Conservation (phyloP, 208 protist genomes). For the Crithidia brevicula region DNA sequence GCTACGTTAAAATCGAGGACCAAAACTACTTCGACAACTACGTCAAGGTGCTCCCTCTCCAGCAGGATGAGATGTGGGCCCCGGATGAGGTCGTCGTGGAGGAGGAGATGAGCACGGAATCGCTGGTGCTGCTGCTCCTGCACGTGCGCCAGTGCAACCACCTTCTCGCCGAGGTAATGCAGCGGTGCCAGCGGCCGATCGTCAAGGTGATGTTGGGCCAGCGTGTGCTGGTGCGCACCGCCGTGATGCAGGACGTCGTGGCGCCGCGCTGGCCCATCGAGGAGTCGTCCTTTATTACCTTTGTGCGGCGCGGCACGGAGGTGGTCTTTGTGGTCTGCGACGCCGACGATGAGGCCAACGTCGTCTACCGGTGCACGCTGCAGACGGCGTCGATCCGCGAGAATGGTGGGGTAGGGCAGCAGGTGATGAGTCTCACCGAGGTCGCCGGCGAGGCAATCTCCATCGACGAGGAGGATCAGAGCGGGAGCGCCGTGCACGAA, state of each 20-base stretch:
- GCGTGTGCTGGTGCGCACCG: conserved; percentile 70
- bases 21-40: conserved; percentile 86
- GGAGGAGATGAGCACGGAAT: conserved; percentile 17
- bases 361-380: conserved; percentile 62
- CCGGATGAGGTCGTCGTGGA: conserved; percentile 42
- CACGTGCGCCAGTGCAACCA: conserved; percentile 69
- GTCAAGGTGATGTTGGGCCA: conserved; percentile 73
- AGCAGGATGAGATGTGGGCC: conserved; percentile 71
- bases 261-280: conserved; percentile 71
- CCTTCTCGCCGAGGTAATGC: conserved; percentile 36
- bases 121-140: conserved; percentile 78
- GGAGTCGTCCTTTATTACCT: conserved; percentile 78
- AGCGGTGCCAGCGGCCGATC: conserved; percentile 44
- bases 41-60: conserved; percentile 69
- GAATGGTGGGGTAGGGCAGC: conserved; percentile 70
- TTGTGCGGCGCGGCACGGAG: conserved; percentile 66
- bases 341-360: conserved; percentile 37
- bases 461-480: not conserved
- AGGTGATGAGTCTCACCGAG: conserved; percentile 40
- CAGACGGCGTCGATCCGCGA: conserved; percentile 53
- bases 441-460: not conserved
- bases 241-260: conserved; percentile 44
- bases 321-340: conserved; percentile 75
- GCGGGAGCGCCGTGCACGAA: not conserved
- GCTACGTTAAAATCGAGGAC: conserved; percentile 88